Evolutionary conservation across 768 basidiomycete species (phyloP).

Genomic region (Galerina marginata): DNA sequence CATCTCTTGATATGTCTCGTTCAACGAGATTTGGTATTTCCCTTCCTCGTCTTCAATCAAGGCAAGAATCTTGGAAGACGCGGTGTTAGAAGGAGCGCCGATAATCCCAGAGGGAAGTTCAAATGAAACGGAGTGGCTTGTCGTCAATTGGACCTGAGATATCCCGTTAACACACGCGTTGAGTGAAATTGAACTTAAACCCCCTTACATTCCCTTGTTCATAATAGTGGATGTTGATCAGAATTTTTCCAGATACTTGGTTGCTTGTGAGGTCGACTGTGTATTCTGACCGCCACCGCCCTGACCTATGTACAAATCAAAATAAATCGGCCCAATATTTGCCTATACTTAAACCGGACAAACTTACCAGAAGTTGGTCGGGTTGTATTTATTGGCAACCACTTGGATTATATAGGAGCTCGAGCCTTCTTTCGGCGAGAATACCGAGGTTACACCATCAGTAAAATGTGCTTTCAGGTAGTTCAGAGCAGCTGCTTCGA

Average conservation of each 20-base stretch:
- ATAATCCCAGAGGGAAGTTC: constrained; percentile 63
- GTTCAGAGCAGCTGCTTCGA: constrained; percentile 68
- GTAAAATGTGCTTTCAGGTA: constrained; percentile 86
- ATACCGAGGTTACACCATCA: constrained; percentile 78
- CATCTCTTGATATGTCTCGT: constrained; percentile 86
- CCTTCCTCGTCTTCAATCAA: constrained; percentile 82
- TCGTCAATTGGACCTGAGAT: constrained; percentile 85
- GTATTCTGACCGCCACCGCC: constrained; percentile 93
- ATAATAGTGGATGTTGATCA: constrained; percentile 93
- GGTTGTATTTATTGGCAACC: constrained; percentile 97
- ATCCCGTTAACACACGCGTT: not conserved
- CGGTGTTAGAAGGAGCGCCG: constrained; percentile 52
- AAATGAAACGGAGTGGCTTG: constrained; percentile 71
- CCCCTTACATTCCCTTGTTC: constrained; percentile 89
- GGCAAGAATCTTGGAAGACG: constrained; percentile 77
- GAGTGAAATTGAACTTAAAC: not conserved
- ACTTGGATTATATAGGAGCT: constrained; percentile 73
- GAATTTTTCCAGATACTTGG: constrained; percentile 71
- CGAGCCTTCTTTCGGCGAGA: constrained; percentile 52
- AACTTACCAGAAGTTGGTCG: constrained; percentile 85
- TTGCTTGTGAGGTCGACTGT: constrained; percentile 68
- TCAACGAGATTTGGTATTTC: constrained; percentile 79
- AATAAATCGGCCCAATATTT: not conserved
- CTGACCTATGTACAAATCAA: constrained; percentile 68
- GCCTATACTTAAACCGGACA: constrained; percentile 32